phyloP scores from a whole-genome alignment of 352 stramenopile genomes.

The Pythium phragmitis region DNA sequence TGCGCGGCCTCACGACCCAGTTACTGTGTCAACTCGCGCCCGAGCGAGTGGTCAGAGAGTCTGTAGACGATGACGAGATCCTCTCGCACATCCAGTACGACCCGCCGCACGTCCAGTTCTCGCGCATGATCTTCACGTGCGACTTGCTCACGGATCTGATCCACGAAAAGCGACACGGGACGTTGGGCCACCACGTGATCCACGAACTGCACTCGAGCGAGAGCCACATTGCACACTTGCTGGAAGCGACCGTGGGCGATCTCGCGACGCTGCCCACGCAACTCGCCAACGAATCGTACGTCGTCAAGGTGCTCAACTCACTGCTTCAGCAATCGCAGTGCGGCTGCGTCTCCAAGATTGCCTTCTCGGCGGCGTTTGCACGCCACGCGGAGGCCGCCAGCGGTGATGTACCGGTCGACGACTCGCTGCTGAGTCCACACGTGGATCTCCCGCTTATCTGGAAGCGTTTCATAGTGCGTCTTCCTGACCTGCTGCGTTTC shows the following conservation, averaged over 20 bases:
- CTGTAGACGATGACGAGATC: constrained; percentile 11
- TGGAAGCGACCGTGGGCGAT: constrained; percentile 47
- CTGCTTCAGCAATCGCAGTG: constrained; percentile 68
- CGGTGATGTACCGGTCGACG: constrained; percentile 14
- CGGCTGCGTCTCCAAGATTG: constrained; percentile 63
- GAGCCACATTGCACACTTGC: constrained; percentile 32
- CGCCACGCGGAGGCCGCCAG: constrained; percentile 9
- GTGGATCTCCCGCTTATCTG: constrained; percentile 63
- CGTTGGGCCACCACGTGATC: constrained; percentile 54
- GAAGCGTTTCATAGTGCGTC: constrained; percentile 45
- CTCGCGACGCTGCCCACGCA: constrained; percentile 46
- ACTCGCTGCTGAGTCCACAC: constrained; percentile 40
- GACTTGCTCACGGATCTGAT: constrained; percentile 78
- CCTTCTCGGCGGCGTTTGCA: constrained; percentile 30
- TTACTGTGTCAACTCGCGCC: constrained; percentile 61
- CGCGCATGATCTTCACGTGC: constrained; percentile 77
- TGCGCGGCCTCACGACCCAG: constrained; percentile 35
- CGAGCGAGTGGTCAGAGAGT: constrained; percentile 7
- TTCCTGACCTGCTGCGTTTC: constrained; percentile 43
- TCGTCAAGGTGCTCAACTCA: constrained; percentile 78
- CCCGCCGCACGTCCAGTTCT: constrained; percentile 45
- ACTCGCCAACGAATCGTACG: constrained; percentile 74
- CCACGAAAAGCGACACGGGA: constrained; percentile 61
- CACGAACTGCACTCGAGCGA: constrained; percentile 36
- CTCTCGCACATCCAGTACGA: constrained; percentile 25